phyloP scores from a whole-genome alignment of 306 rosid genomes.

The Fragaria iinumae region DNA sequence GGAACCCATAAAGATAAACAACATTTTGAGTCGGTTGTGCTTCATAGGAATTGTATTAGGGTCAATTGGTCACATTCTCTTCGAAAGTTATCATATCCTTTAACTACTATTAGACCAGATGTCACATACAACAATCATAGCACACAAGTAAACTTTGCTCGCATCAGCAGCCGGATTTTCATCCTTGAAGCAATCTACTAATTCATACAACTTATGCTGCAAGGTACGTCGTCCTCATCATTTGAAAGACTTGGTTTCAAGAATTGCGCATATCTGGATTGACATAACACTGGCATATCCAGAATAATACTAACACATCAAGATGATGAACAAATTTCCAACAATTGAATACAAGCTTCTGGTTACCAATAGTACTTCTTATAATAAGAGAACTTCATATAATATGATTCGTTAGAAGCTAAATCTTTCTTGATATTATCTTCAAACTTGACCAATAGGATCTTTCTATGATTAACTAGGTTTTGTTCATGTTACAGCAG shows the following conservation, averaged over 20 bases:
- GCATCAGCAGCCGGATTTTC: background rate
- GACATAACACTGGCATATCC: background rate
- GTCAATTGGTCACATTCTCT: background rate
- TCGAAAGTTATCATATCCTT: background rate
- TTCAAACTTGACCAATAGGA: constrained; percentile 16
- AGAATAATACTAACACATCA: background rate
- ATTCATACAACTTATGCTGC: background rate
- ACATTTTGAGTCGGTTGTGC: background rate
- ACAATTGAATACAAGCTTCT: background rate
- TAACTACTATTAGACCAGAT: background rate
- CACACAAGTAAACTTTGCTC: background rate
- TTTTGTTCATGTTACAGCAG: background rate
- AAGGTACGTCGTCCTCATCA: background rate
- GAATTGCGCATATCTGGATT: background rate
- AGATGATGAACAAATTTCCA: background rate
- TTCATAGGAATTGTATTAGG: background rate
- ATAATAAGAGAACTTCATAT: background rate
- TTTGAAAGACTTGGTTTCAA: background rate
- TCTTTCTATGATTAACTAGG: background rate
- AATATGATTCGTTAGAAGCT: constrained; percentile 10
- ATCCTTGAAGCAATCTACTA: constrained; percentile 4
- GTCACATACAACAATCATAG: background rate
- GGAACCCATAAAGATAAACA: background rate
- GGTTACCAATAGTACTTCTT: background rate
- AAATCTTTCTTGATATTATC: constrained; percentile 18